A percentile compares a stretch with the other conserved stretches of the same genome.
These are phyloP conservation scores for Bombardia bombarda DNA, from an alignment of 495 filamentous ascomycete species.

Conservation along the genomic window DNA sequence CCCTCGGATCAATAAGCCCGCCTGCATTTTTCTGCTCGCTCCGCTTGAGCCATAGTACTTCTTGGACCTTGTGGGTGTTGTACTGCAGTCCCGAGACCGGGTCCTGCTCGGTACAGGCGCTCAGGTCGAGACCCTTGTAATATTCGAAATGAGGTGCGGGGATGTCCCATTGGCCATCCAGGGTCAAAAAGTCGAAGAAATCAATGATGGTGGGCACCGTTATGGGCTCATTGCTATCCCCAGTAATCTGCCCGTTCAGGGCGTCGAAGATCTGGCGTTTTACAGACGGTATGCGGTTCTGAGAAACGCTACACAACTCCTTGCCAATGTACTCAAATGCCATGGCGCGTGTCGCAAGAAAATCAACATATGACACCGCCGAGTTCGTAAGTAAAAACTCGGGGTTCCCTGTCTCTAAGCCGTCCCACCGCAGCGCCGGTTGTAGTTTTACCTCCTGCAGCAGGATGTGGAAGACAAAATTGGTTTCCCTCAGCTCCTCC, in stretches of 20 bases:
- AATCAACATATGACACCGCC: constrained; percentile 59
- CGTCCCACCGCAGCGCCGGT: constrained; percentile 62
- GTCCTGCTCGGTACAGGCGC: constrained; percentile 46
- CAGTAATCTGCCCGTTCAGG: constrained; percentile 62
- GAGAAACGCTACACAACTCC: constrained; percentile 71
- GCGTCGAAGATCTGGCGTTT: constrained; percentile 72
- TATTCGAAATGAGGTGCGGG: constrained; percentile 41
- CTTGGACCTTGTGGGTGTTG: constrained; percentile 53
- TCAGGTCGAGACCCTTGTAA: constrained; percentile 55
- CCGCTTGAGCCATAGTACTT: constrained; percentile 51
- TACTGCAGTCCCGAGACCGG: constrained; percentile 42
- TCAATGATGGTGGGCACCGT: constrained; percentile 74
- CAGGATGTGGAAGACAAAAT: constrained; percentile 65
- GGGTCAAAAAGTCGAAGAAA: constrained; percentile 81
- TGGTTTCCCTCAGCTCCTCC: constrained; percentile 65
- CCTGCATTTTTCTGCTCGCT: constrained; percentile 45
- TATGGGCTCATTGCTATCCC: constrained; percentile 53
- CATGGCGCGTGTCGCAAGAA: constrained; percentile 63
- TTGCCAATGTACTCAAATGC: constrained; percentile 74
- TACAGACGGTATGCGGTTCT: constrained; percentile 61
- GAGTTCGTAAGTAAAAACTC: constrained; percentile 60
- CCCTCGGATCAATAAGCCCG: constrained; percentile 43
- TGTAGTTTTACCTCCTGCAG: constrained; percentile 55
- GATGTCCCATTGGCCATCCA: constrained; percentile 48
- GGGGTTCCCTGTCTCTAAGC: constrained; percentile 33